These are phyloP conservation scores for Lipomyces chichibuensis DNA, from an alignment of 805 yeast genomes.

Conservation along the genomic window DNA sequence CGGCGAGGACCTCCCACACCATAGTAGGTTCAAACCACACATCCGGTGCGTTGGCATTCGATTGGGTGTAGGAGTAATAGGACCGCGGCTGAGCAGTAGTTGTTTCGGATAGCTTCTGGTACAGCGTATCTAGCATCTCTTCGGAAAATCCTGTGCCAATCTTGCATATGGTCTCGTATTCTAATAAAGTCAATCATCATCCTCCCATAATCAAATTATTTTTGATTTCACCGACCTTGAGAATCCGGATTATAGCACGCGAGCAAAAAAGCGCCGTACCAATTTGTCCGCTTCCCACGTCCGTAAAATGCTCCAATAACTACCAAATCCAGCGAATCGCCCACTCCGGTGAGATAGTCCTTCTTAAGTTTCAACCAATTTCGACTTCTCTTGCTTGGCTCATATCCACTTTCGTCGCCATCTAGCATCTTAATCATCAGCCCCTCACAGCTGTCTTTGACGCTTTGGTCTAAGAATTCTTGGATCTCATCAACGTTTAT, in stretches of 20 bases:
- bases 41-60: conserved; percentile 73
- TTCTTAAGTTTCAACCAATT: conserved; percentile 96
- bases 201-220: not conserved
- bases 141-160: conserved; percentile 97
- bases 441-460: conserved; percentile 91
- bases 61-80: conserved; percentile 65
- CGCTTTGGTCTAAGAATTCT: conserved; percentile 81
- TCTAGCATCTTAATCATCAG: conserved; percentile 90
- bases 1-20: conserved; percentile 86
- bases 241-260: conserved; percentile 90
- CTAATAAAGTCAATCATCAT: conserved; percentile 42
- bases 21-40: conserved; percentile 90
- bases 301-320: conserved; percentile 95
- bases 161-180: conserved; percentile 92
- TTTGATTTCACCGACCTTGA: conserved; percentile 49
- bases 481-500: conserved; percentile 76
- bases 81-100: conserved; percentile 67
- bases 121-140: conserved; percentile 66
- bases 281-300: conserved; percentile 90
- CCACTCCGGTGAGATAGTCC: conserved; percentile 92
- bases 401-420: conserved; percentile 79
- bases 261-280: conserved; percentile 90
- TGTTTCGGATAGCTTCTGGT: conserved; percentile 65
- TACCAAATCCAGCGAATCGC: conserved; percentile 91
- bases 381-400: conserved; percentile 91